Evolutionary conservation across 1,284 basidiomycete genomes (phyloP).

Genomic region (Moniliophthora roreri): DNA sequence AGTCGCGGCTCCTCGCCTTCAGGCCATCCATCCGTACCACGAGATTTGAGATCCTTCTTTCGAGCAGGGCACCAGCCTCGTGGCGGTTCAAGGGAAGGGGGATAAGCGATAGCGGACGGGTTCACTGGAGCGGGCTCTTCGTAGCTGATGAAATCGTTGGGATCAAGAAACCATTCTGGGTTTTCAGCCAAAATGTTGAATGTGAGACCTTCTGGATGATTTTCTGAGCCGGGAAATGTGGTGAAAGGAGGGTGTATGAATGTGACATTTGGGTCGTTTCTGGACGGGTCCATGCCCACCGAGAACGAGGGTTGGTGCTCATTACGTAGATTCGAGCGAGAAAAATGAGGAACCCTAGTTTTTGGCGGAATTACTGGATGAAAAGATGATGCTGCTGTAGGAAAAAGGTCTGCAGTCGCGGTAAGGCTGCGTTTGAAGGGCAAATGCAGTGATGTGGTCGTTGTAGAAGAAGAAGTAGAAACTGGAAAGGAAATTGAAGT

Average conservation of each 20-base stretch:
- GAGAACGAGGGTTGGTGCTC: constrained; percentile 44
- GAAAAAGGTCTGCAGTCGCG: constrained; percentile 51
- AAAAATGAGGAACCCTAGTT: constrained; percentile 5
- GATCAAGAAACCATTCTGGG: constrained; percentile 73
- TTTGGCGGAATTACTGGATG: constrained; percentile 29
- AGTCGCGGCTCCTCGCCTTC: constrained; percentile 75
- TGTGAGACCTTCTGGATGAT: constrained; percentile 64
- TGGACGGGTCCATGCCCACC: constrained; percentile 64
- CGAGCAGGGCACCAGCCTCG: constrained; percentile 79
- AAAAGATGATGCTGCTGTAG: constrained; percentile 57
- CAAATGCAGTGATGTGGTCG: constrained; percentile 22
- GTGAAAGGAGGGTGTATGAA: constrained; percentile 74
- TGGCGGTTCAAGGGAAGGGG: constrained; percentile 72
- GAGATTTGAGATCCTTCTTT: constrained; percentile 69
- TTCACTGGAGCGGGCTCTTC: constrained; percentile 35
- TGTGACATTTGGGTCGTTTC: constrained; percentile 55
- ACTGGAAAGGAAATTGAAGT: constrained; percentile 19
- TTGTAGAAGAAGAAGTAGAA: constrained; percentile 18
- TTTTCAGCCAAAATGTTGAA: constrained; percentile 69
- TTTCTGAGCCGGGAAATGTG: constrained; percentile 57
- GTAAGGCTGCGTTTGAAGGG: constrained; percentile 51
- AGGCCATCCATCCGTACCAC: constrained; percentile 65
- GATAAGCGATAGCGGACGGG: constrained; percentile 59
- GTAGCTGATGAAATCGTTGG: constrained; percentile 59
- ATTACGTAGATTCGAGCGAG: constrained; percentile 16